phyloP scores from a whole-genome alignment of 768 basidiomycete species.

The Mycena amicta region DNA sequence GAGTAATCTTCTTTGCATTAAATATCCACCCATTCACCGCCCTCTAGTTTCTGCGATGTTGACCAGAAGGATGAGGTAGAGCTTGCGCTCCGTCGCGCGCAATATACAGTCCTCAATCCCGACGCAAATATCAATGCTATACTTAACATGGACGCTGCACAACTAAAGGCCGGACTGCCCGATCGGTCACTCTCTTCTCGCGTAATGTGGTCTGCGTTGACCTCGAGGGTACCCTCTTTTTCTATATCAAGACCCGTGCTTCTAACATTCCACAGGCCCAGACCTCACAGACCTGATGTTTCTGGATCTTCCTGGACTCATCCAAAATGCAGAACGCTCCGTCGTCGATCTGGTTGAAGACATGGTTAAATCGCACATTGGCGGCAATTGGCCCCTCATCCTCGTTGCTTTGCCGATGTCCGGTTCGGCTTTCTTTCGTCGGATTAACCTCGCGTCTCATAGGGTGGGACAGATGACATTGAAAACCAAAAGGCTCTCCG shows the following conservation, averaged over 20 bases:
- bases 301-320: slow-evolving; percentile 48
- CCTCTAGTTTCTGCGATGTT: slow-evolving; percentile 21
- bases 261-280: no score
- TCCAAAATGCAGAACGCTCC: slow-evolving; percentile 49
- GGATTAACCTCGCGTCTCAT: neutral
- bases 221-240: no score
- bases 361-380: slow-evolving; percentile 52
- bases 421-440: slow-evolving; percentile 32
- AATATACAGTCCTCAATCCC: slow-evolving; percentile 46
- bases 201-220: slow-evolving; percentile 45
- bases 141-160: slow-evolving; percentile 14
- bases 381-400: slow-evolving; percentile 55
- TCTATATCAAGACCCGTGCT: no score
- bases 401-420: slow-evolving; percentile 57
- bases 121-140: slow-evolving; percentile 22
- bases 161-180: slow-evolving; percentile 19
- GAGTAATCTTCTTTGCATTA: neutral
- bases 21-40: neutral
- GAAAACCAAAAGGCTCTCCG: slow-evolving; percentile 58
- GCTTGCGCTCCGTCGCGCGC: slow-evolving; percentile 47
- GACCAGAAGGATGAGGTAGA: slow-evolving; percentile 46
- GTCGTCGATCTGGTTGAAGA: slow-evolving; percentile 47
- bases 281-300: slow-evolving; percentile 41
- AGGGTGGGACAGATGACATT: slow-evolving; percentile 67
- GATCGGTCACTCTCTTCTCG: slow-evolving; percentile 29